Conservation (phyloP, 2,329 filamentous ascomycete species). For the Microascus cirrosus region DNA sequence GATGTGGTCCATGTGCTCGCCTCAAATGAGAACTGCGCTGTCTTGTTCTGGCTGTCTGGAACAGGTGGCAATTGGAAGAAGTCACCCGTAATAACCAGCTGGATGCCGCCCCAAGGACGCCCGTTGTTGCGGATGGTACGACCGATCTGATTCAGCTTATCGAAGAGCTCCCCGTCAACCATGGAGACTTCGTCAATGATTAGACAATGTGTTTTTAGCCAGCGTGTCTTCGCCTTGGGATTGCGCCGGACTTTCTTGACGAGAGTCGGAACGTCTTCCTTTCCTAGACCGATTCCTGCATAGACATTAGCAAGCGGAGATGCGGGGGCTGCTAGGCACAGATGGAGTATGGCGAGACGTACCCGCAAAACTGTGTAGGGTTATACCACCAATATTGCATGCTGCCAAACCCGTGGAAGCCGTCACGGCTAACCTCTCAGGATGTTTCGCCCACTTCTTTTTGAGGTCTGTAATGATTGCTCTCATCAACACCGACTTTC, state of each 20-base stretch:
- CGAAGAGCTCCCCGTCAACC: constrained; percentile 94
- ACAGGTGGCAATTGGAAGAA: constrained; percentile 97
- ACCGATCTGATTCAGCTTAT: constrained; percentile 86
- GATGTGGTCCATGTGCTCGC: constrained; percentile 84
- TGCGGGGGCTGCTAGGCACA: neutral
- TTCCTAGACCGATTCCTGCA: constrained; percentile 70
- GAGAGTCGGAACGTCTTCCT: constrained; percentile 69
- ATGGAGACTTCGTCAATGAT: constrained; percentile 96
- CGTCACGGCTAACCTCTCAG: constrained; percentile 81
- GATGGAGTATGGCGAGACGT: constrained; percentile 5
- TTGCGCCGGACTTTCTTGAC: constrained; percentile 89
- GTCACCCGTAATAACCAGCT: constrained; percentile 89
- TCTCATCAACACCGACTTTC: constrained; percentile 91
- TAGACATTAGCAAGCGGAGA: neutral
- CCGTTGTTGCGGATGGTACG: constrained; percentile 81
- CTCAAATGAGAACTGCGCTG: constrained; percentile 85
- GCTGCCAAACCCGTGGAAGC: constrained; percentile 93
- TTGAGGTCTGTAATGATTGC: constrained; percentile 77
- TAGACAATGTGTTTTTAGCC: constrained; percentile 78
- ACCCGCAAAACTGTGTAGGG: constrained; percentile 89
- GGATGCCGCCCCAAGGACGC: constrained; percentile 88
- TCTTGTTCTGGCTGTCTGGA: constrained; percentile 55
- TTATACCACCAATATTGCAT: constrained; percentile 93
- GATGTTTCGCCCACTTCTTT: constrained; percentile 63
- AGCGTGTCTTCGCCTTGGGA: constrained; percentile 75